A percentile compares a stretch with the other conserved stretches of the same genome.
Evolutionary conservation across 2,329 filamentous ascomycete species (phyloP).

Genomic region (Penicillium psychrosexuale): DNA sequence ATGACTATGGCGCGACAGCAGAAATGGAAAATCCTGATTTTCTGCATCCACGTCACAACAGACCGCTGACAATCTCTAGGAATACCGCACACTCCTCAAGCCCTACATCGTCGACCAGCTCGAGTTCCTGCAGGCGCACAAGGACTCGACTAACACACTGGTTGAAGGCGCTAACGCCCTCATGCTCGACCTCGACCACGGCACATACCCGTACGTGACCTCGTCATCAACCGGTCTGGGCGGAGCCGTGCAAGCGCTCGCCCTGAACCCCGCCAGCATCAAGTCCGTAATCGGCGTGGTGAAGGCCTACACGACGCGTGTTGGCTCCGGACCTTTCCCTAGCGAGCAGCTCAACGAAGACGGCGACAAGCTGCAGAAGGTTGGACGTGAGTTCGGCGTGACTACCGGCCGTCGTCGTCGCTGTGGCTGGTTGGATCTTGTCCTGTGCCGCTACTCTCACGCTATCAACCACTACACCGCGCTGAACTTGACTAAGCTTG

Average conservation of each 20-base stretch:
- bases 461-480: slow-evolving; percentile 53
- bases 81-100: slow-evolving; percentile 38
- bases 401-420: slow-evolving; percentile 61
- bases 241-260: slow-evolving; percentile 56
- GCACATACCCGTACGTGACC: slow-evolving; percentile 51
- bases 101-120: slow-evolving; percentile 46
- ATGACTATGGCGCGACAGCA: not conserved
- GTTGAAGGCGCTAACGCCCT: slow-evolving; percentile 64
- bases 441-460: slow-evolving; percentile 62
- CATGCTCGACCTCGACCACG: slow-evolving; percentile 58
- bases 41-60: not conserved
- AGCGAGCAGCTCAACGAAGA: slow-evolving; percentile 58
- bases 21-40: not conserved
- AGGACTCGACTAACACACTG: slow-evolving; percentile 55
- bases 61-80: slow-evolving; percentile 19
- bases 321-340: slow-evolving; percentile 60
- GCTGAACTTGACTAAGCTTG: slow-evolving; percentile 63
- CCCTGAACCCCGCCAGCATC: slow-evolving; percentile 56
- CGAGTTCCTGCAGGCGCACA: slow-evolving; percentile 54
- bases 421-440: slow-evolving; percentile 64
- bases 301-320: slow-evolving; percentile 63
- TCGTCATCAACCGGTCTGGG: slow-evolving; percentile 49
- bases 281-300: slow-evolving; percentile 61
- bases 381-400: slow-evolving; percentile 56
- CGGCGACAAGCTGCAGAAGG: slow-evolving; percentile 56